phyloP scores from a whole-genome alignment of 495 filamentous ascomycete genomes.

The Podospora comata region DNA sequence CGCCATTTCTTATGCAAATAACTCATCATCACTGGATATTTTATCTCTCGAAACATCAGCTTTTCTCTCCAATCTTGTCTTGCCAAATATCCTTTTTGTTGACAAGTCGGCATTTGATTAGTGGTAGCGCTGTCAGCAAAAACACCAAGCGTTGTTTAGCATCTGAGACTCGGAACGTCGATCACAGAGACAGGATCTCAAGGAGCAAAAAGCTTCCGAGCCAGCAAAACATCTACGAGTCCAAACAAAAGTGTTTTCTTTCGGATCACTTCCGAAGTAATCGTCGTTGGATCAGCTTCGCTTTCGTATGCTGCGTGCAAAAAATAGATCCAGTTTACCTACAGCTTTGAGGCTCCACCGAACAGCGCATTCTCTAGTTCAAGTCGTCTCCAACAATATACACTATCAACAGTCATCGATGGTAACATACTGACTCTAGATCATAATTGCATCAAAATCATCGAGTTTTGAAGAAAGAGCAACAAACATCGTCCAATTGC shows the following conservation, averaged over 20 bases:
- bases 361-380: too few species aligned
- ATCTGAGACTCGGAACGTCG: conserved; percentile 24
- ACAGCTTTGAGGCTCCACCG: neutral
- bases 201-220: conserved; percentile 11
- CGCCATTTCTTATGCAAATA: neutral
- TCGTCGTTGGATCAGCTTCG: neutral
- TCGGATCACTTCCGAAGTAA: neutral
- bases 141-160: conserved; percentile 13
- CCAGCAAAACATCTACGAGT: conserved; percentile 8
- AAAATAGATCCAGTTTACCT: neutral
- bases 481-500: neutral
- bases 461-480: neutral
- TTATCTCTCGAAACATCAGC: too few species aligned
- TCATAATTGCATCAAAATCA: neutral
- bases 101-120: neutral
- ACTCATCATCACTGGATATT: too few species aligned
- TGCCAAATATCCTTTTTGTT: neutral
- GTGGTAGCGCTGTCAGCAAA: conserved; percentile 7
- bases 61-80: too few species aligned
- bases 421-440: too few species aligned
- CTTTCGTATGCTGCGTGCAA: neutral
- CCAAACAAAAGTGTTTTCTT: conserved; percentile 6
- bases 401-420: too few species aligned
- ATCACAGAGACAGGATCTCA: conserved; percentile 10
- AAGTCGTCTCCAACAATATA: too few species aligned